Evolutionary conservation across 805 yeast genomes (phyloP).

Genomic region (Ogataea populi-albae): DNA sequence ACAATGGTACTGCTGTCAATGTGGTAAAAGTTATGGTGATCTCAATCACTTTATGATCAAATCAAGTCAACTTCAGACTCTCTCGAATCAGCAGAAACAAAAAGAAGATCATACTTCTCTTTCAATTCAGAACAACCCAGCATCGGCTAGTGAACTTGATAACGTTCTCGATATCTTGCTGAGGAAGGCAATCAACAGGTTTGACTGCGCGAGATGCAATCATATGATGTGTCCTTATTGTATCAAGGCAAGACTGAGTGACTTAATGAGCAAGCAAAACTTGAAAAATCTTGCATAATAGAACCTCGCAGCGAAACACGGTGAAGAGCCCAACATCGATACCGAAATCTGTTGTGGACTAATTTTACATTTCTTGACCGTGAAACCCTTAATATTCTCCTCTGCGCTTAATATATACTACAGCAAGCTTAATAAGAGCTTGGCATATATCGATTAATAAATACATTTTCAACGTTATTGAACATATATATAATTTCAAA

Average conservation of each 20-base stretch:
- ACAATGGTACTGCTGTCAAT: constrained; percentile 34
- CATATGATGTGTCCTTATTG: constrained; percentile 36
- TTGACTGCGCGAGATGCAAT: constrained; percentile 28
- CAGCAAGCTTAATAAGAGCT: too few species aligned
- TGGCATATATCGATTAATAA: too few species aligned
- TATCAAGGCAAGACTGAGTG: constrained; percentile 27
- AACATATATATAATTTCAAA: too few species aligned
- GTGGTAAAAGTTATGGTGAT: constrained; percentile 30
- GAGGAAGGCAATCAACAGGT: constrained; percentile 19
- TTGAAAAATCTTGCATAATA: too few species aligned
- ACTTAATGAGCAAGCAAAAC: constrained; percentile 15
- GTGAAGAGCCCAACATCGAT: too few species aligned
- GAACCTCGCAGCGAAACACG: too few species aligned
- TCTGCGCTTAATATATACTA: too few species aligned
- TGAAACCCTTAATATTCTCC: too few species aligned
- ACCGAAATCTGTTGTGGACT: too few species aligned
- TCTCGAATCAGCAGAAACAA: neutral
- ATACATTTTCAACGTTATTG: too few species aligned
- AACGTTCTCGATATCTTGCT: constrained; percentile 13
- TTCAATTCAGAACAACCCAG: neutral
- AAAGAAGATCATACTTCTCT: neutral
- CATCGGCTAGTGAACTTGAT: too few species aligned
- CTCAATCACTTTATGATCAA: constrained; percentile 18
- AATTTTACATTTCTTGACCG: too few species aligned
- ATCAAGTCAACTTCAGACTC: neutral